A percentile compares a stretch with the other conserved stretches of the same genome.
phyloP scores from a whole-genome alignment of 495 filamentous ascomycete species.

The Talaromyces adpressus region DNA sequence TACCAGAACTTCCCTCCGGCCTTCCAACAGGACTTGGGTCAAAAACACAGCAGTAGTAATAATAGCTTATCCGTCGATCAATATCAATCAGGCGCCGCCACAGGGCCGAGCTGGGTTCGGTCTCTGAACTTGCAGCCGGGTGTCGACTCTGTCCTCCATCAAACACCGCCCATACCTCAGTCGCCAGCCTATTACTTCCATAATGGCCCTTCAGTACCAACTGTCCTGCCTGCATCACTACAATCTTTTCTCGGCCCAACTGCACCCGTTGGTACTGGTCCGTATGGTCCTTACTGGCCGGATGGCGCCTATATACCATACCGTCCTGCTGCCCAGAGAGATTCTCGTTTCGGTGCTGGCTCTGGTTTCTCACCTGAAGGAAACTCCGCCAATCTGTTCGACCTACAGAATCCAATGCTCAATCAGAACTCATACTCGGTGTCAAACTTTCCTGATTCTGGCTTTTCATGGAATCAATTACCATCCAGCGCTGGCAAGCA shows the following conservation, averaged over 20 bases:
- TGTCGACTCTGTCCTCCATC: slow-evolving; percentile 45
- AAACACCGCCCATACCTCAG: slow-evolving; percentile 34
- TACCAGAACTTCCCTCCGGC: slow-evolving; percentile 37
- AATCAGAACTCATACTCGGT: slow-evolving; percentile 20
- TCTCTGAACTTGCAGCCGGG: slow-evolving; percentile 32
- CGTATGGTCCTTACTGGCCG: slow-evolving; percentile 72
- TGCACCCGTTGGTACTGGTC: slow-evolving; percentile 62
- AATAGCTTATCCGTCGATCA: slow-evolving; percentile 13
- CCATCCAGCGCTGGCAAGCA: slow-evolving; percentile 19
- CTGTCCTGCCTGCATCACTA: slow-evolving; percentile 62
- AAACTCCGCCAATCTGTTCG: slow-evolving; percentile 18
- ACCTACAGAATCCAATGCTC: slow-evolving; percentile 23
- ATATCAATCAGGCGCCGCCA: slow-evolving; percentile 5
- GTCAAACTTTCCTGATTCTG: slow-evolving; percentile 17
- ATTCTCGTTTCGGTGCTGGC: slow-evolving; percentile 42
- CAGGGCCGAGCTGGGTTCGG: slow-evolving; percentile 33
- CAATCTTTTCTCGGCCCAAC: slow-evolving; percentile 67
- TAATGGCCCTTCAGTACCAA: slow-evolving; percentile 53
- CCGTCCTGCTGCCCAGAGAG: slow-evolving; percentile 56
- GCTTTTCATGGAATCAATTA: slow-evolving; percentile 26
- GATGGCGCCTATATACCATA: slow-evolving; percentile 74
- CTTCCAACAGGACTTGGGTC: slow-evolving; percentile 28
- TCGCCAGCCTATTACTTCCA: slow-evolving; percentile 33
- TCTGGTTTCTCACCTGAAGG: slow-evolving; percentile 15
- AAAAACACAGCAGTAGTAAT: slow-evolving; percentile 17